phyloP scores from a whole-genome alignment of 2,329 filamentous ascomycete genomes.

The Aspergillus versicolor region DNA sequence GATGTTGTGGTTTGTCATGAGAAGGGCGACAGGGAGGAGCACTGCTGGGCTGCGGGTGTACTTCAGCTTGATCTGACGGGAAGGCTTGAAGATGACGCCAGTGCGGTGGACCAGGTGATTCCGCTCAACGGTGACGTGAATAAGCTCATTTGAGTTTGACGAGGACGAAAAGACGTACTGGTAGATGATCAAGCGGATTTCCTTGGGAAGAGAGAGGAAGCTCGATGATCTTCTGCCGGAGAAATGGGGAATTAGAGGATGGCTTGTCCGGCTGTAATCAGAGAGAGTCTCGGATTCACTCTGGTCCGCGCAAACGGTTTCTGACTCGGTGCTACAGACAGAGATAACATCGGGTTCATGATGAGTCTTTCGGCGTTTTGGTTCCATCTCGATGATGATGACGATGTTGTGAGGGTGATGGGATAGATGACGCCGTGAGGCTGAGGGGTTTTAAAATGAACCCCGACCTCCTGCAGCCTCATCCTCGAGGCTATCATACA shows the following conservation, averaged over 20 bases:
- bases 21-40: neutral
- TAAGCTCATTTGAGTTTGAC: neutral
- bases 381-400: neutral
- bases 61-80: neutral
- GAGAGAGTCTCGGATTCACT: neutral
- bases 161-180: conserved; percentile 1
- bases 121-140: conserved; percentile 1
- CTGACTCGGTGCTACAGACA: neutral
- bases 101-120: neutral
- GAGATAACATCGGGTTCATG: neutral
- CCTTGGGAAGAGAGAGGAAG: conserved; percentile 6
- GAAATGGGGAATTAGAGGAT: neutral
- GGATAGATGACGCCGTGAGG: neutral
- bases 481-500: neutral
- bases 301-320: neutral
- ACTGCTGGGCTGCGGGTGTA: conserved; percentile 1
- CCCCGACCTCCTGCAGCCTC: neutral
- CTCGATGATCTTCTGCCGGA: neutral
- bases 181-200: conserved; percentile 10
- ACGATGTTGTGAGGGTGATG: neutral
- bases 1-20: conserved; percentile 6
- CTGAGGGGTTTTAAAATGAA: neutral
- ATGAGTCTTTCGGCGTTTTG: neutral
- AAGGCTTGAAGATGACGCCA: neutral
- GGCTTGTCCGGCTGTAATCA: neutral